These are phyloP conservation scores for Colletotrichum sp. DNA, from an alignment of 2,329 filamentous ascomycete genomes.

Conservation along the genomic window DNA sequence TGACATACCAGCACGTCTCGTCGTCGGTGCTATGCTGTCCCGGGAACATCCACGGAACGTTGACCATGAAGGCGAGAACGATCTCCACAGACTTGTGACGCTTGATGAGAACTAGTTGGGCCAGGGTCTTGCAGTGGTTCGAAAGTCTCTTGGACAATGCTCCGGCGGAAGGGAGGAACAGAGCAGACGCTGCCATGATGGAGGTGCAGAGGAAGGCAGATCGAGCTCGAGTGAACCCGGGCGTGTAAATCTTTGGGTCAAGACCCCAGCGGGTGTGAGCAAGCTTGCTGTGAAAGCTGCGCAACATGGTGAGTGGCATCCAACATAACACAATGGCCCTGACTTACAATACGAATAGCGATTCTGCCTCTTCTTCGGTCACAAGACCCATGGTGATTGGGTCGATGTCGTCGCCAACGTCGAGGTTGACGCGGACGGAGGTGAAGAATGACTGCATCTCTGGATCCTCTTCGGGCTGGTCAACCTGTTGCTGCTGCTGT, in stretches of 20 bases:
- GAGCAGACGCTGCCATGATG: slow-evolving; percentile 69
- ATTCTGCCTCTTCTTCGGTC: slow-evolving; percentile 66
- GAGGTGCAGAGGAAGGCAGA: slow-evolving; percentile 77
- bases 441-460: slow-evolving; percentile 71
- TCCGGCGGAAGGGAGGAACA: slow-evolving; percentile 68
- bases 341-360: slow-evolving; percentile 68
- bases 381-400: slow-evolving; percentile 74
- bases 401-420: slow-evolving; percentile 68
- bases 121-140: slow-evolving; percentile 67
- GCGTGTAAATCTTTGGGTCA: slow-evolving; percentile 69
- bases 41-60: slow-evolving; percentile 77
- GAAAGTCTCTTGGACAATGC: slow-evolving; percentile 70
- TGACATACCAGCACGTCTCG: slow-evolving; percentile 74
- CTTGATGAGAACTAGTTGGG: slow-evolving; percentile 63
- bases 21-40: slow-evolving; percentile 73
- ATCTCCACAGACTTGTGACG: slow-evolving; percentile 75
- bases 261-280: slow-evolving; percentile 78
- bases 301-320: not conserved
- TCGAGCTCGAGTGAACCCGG: slow-evolving; percentile 67
- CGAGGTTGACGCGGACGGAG: slow-evolving; percentile 65
- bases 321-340: not conserved
- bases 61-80: slow-evolving; percentile 76
- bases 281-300: slow-evolving; percentile 71
- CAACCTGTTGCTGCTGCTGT: slow-evolving; percentile 14
- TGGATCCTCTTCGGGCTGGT: slow-evolving; percentile 41